These are phyloP conservation scores for Pseudozyma sp. DNA, from an alignment of 1,284 basidiomycete genomes.

Conservation along the genomic window DNA sequence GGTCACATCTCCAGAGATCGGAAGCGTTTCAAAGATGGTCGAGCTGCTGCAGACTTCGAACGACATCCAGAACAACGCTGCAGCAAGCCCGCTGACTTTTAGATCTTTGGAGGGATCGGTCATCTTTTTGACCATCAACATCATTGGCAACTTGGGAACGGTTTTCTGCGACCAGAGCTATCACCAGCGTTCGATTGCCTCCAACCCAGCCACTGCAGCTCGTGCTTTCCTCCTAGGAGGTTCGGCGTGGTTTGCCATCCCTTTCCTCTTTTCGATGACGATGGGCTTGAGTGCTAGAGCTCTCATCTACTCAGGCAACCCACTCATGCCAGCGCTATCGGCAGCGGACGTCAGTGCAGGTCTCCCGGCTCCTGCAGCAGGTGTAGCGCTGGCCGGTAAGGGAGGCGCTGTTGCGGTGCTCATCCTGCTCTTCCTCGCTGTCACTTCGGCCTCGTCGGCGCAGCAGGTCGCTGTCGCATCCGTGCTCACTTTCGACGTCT, in stretches of 20 bases:
- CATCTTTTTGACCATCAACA: constrained; percentile 88
- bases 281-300: constrained; percentile 75
- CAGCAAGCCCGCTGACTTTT: constrained; percentile 80
- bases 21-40: constrained; percentile 51
- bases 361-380: constrained; percentile 68
- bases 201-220: constrained; percentile 82
- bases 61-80: constrained; percentile 74
- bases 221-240: constrained; percentile 90
- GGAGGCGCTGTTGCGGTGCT: constrained; percentile 80
- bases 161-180: constrained; percentile 78
- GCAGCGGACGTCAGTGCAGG: constrained; percentile 57
- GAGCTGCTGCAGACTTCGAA: constrained; percentile 72
- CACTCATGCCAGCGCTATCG: constrained; percentile 53
- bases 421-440: constrained; percentile 75
- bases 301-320: constrained; percentile 62
- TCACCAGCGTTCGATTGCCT: constrained; percentile 86
- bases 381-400: constrained; percentile 80
- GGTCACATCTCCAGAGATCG: constrained; percentile 71
- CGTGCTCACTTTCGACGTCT: constrained; percentile 73
- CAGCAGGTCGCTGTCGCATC: constrained; percentile 85
- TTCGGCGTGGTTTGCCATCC: constrained; percentile 78
- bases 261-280: constrained; percentile 75
- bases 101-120: constrained; percentile 79
- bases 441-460: constrained; percentile 86
- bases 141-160: constrained; percentile 64